phyloP scores from a whole-genome alignment of 225 moss, liverwort and hornwort genomes.

The Lunularia cruciata region DNA sequence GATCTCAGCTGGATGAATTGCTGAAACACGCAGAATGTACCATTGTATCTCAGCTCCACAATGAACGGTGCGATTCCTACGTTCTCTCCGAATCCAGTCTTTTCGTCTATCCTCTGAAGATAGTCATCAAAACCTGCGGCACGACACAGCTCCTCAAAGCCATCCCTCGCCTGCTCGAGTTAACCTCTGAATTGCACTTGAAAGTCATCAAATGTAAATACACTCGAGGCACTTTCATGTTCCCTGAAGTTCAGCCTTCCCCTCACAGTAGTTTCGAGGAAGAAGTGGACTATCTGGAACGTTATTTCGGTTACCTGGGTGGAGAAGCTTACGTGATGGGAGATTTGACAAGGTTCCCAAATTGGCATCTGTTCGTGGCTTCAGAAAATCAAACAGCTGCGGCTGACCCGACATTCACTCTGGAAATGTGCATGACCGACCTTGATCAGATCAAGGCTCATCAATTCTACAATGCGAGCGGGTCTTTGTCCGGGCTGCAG shows the following conservation, averaged over 20 bases:
- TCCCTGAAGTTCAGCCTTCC: slow-evolving; percentile 56
- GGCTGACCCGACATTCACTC: slow-evolving; percentile 43
- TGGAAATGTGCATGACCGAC: slow-evolving; percentile 77
- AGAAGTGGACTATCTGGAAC: slow-evolving; percentile 53
- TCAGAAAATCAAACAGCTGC: background rate
- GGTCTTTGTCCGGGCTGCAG: slow-evolving; percentile 35
- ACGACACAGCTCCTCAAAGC: slow-evolving; percentile 56
- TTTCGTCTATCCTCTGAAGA: slow-evolving; percentile 56
- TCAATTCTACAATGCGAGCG: slow-evolving; percentile 41
- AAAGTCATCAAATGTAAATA: slow-evolving; percentile 54
- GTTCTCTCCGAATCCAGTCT: slow-evolving; percentile 73
- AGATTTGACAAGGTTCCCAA: slow-evolving; percentile 34
- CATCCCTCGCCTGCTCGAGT: slow-evolving; percentile 45
- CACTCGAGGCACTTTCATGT: slow-evolving; percentile 64
- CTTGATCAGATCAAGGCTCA: slow-evolving; percentile 44
- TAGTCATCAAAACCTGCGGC: slow-evolving; percentile 68
- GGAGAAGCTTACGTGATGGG: slow-evolving; percentile 57
- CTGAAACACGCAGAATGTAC: slow-evolving; percentile 59
- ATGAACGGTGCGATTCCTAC: slow-evolving; percentile 51
- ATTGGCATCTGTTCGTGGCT: slow-evolving; percentile 66
- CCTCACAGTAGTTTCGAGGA: slow-evolving; percentile 57
- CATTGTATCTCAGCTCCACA: slow-evolving; percentile 57
- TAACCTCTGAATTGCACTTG: slow-evolving; percentile 32
- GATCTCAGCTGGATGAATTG: slow-evolving; percentile 44
- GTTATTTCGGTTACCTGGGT: slow-evolving; percentile 50